Evolutionary conservation across 331 rosid genomes (phyloP), one percentile per base, ranked within the genome.

Genomic region (Malus hybrid): DNA sequence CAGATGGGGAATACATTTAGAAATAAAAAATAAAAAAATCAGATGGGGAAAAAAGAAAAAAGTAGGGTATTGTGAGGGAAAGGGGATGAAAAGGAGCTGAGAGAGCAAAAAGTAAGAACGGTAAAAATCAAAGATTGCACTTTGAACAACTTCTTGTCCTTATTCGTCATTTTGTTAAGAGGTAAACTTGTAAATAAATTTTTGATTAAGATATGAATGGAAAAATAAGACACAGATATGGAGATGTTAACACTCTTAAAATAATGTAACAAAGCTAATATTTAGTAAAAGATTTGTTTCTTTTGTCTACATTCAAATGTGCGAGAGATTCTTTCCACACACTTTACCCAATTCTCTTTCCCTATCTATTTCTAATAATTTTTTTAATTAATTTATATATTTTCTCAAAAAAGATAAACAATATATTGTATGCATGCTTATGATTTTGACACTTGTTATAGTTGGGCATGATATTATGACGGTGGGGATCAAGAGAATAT

Each of bases 231-330:
- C 24, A 24, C 1, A 24, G 24, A 24, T 24, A 24, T 24, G 24
- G 24, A 24, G 24, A 24, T 24, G 1, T 24, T 24, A 24, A 24
- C 24, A 24, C 24, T 24, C 24, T 74, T 83, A 87, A 85, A 77
- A 39, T 80, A 89, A 75, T 71, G 9, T 70, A 79, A 75, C 72
- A 82, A 85, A 80, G 56, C 14, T 90, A 86, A 85, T 81, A 67
- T 66, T 76, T 85, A 86, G 89, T 76, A 86, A 82, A 87, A 83
- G 80, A 85, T 83, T 75, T 85, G 61, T 88, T 90, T 83, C 85
- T 10, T 75, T 90, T 94, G 99, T 92, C 92, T 85, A 70, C 81
- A 80, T 90, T 92, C 90, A 84, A 86, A 87, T 80, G 76, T 71
- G 79, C 56, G 28, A 48, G 57, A 91, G 96, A 94, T 92, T 94